Evolutionary conservation across 2,329 filamentous ascomycete genomes (phyloP), one percentile per base, ranked within the genome.

Genomic region (Myriangium duriaei): DNA sequence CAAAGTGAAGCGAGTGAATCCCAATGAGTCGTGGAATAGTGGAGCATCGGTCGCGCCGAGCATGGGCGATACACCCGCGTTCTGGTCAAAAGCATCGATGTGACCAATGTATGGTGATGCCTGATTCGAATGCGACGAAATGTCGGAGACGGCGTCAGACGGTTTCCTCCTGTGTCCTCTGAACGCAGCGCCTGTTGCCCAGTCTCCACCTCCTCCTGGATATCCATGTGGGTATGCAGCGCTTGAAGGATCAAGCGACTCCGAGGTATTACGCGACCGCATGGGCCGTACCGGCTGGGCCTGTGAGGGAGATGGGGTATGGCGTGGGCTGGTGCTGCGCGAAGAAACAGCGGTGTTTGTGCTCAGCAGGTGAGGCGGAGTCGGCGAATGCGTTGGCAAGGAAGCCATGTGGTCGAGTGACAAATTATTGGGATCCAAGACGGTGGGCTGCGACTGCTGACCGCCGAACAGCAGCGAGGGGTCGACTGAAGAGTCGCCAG

Each of bases 121-220:
- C 14, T 82, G 78, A 11, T 79, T 82, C 12, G 85, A 93, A 37
- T 51, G 49, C 4, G 79, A 64, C 2, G 74, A 94, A 4, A 94
- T 79, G 48, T 95, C 88, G 2, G 86, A 94, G 51, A 80, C 85
- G 49, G 64, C 61, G 47, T 95, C 88, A n/a, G 87, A 95, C 1
- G 84, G 82, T 26, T 75, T 78, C 51, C 87, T 76, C 49, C 86
- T 74, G 55, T 95, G 88, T n/a, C 74, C 69, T 47, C 83, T 79
- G 53, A 93, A 95, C 26, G 64, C 61, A 48, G 71, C 70, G 52
- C 64, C 66, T 21, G 65, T 64, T 41, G 61, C 58, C 75, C 76
- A 80, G 44, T 80, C 75, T 32, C 62, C 61, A 34, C 64, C 61
- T n/a, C 40, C 40, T 7, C 21, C 34, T 37, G 64, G 62, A 34